A percentile compares a stretch with the other conserved stretches of the same genome.
Conservation (phyloP, 2,329 filamentous ascomycete genomes). For the Chrysoporthe cubensis region DNA sequence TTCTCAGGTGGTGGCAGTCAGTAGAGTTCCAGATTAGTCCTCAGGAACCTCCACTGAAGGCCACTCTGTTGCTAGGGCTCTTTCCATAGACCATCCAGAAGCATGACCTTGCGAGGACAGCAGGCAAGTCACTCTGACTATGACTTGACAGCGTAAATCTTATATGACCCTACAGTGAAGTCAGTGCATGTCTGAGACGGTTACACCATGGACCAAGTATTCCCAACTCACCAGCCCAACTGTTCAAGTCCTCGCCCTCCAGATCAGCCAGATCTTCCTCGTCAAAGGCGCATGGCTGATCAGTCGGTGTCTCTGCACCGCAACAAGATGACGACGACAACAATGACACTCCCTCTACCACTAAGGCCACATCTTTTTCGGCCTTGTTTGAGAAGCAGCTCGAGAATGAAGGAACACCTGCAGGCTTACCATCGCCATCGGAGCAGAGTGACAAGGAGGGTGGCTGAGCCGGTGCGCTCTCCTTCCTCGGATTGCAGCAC, state of each 20-base stretch:
- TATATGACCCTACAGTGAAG: conserved; percentile 46
- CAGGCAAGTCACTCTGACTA: conserved; percentile 1
- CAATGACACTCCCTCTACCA: conserved; percentile 15
- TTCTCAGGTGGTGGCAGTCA: no score
- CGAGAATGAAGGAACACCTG: neutral
- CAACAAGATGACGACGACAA: conserved; percentile 20
- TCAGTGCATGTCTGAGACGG: conserved; percentile 12
- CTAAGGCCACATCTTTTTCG: conserved; percentile 29
- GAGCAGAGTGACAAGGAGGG: conserved; percentile 10
- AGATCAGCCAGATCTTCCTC: conserved; percentile 30
- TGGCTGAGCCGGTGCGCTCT: conserved; percentile 21
- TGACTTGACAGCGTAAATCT: conserved; percentile 54
- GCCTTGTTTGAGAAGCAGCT: conserved; percentile 24
- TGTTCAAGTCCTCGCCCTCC: conserved; percentile 49
- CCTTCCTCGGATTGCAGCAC: conserved; percentile 31
- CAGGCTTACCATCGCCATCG: neutral
- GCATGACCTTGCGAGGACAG: no score
- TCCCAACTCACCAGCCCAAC: conserved; percentile 51
- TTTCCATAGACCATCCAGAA: no score
- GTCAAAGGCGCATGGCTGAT: conserved; percentile 31
- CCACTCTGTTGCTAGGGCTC: no score
- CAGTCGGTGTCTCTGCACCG: conserved; percentile 19
- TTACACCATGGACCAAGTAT: neutral
- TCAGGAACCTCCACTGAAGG: no score
- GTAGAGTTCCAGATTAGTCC: no score